Conservation (phyloP, 768 basidiomycete species). For the Cystobasidium tubakii region DNA sequence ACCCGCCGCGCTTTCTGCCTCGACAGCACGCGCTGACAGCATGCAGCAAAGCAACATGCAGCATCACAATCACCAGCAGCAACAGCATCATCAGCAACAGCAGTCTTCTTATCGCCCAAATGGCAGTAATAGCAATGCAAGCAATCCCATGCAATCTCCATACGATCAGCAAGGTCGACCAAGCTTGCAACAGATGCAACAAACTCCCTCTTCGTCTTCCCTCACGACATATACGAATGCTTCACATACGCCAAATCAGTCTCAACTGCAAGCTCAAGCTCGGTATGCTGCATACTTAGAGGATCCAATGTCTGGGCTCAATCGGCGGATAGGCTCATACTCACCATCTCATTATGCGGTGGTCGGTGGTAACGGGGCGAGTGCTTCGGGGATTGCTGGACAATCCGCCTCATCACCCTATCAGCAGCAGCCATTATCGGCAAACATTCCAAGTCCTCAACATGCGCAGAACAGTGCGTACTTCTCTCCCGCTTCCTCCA, state of each 20-base stretch:
- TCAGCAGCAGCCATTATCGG: slow-evolving; percentile 17
- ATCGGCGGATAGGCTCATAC: slow-evolving; percentile 24
- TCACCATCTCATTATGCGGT: slow-evolving; percentile 34
- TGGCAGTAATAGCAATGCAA: background rate
- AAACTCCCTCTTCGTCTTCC: background rate
- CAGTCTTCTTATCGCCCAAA: background rate
- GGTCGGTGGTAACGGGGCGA: background rate
- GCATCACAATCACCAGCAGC: slow-evolving; percentile 25
- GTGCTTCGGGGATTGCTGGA: background rate
- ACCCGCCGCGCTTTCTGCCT: background rate
- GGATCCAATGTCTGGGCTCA: slow-evolving; percentile 13
- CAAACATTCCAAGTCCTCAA: background rate
- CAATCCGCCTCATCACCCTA: background rate
- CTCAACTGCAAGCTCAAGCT: slow-evolving; percentile 7
- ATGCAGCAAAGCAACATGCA: background rate
- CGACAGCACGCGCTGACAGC: background rate
- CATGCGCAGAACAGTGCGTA: background rate
- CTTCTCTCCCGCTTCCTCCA: background rate
- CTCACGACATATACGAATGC: background rate
- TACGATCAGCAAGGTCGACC: slow-evolving; percentile 5
- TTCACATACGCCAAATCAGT: background rate
- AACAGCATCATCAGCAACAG: background rate
- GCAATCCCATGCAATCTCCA: background rate
- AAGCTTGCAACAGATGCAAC: slow-evolving; percentile 13
- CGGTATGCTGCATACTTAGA: slow-evolving; percentile 25